Evolutionary conservation across 441 rosid genomes (phyloP), one percentile per base, ranked within the genome.

Genomic region (Erodium moschatum): DNA sequence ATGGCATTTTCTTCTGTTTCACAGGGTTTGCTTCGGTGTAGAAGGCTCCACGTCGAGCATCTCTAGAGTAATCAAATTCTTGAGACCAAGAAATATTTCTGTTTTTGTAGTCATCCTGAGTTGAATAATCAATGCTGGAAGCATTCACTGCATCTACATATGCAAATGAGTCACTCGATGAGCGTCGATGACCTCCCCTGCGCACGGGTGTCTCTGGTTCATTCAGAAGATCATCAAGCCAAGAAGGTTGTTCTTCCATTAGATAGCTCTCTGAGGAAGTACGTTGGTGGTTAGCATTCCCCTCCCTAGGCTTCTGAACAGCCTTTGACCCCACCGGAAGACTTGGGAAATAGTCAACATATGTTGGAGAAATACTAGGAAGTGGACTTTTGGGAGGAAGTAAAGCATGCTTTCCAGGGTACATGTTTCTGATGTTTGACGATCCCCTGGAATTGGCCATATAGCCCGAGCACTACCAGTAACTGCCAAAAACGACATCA

Each of bases 141-240:
- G 82, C 69, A 75, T 87, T 89, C 74, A 84, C 80, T 76, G 72
- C 76, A 76, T 90, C 97, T 69, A 86, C 42, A 69, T 95, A 95
- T 0, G 99, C 97, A 79, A 86, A 92, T 29, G 99, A 92, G 81
- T 95, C 99, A 71, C 99, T 95, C 7, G 99, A 95, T 60, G 98
- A 95, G 40, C 99, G 97, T 65, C 99, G 83, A 85, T 95, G 99
- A 75, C 92, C 91, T 44, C 89, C 95, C 83, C 75, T 86, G 20
- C 87, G 90, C 29, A 85, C 96, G 64, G 98, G 98, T 33, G 92
- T 92, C 70, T 95, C 98, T 0, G 98, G 99, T 75, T 95, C 99
- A 35, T 95, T 88, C 71, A 95, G 97, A 68, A 92, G 92, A 81
- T 95, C 99, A 81, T 95, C 99, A 68, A 92, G 96, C 99, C 99